phyloP scores from a whole-genome alignment of 208 protist genomes.

The Chromosphaera perkinsii region DNA sequence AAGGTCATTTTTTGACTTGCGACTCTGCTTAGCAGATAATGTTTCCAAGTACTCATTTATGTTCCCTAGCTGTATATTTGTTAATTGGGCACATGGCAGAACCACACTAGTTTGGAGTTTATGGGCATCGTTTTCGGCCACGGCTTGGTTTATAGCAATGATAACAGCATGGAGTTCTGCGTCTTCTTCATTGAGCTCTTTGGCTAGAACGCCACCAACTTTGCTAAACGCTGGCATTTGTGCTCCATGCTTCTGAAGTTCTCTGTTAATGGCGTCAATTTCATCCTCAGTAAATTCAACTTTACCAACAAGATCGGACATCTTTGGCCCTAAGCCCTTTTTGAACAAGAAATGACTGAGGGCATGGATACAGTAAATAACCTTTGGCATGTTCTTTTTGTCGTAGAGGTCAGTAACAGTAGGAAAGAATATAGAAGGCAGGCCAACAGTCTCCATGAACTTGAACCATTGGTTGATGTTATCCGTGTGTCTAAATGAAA shows the following conservation, averaged over 20 bases:
- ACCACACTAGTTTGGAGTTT: neutral
- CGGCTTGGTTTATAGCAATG: conserved; percentile 27
- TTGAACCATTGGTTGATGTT: conserved; percentile 35
- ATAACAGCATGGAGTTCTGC: conserved; percentile 33
- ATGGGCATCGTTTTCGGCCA: neutral
- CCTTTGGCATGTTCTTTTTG: conserved; percentile 37
- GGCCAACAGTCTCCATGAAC: neutral
- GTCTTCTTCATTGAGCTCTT: conserved; percentile 21
- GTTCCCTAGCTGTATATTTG: no score
- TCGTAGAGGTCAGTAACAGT: conserved; percentile 35
- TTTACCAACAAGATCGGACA: conserved; percentile 30
- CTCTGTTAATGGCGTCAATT: conserved; percentile 29
- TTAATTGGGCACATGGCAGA: neutral
- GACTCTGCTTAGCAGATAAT: no score
- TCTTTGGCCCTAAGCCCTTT: conserved; percentile 20
- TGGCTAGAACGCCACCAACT: conserved; percentile 29
- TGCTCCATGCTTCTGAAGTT: conserved; percentile 15
- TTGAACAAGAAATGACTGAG: conserved; percentile 33
- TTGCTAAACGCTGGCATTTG: conserved; percentile 40
- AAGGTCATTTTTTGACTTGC: conserved; percentile 7
- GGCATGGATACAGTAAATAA: conserved; percentile 41
- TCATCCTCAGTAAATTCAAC: conserved; percentile 39
- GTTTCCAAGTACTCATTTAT: no score
- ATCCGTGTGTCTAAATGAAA: conserved; percentile 36
- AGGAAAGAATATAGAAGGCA: conserved; percentile 31